A percentile compares a stretch with the other conserved stretches of the same genome.
These are phyloP conservation scores for Daldinia bambusicola DNA, from an alignment of 495 filamentous ascomycete species.

Conservation along the genomic window DNA sequence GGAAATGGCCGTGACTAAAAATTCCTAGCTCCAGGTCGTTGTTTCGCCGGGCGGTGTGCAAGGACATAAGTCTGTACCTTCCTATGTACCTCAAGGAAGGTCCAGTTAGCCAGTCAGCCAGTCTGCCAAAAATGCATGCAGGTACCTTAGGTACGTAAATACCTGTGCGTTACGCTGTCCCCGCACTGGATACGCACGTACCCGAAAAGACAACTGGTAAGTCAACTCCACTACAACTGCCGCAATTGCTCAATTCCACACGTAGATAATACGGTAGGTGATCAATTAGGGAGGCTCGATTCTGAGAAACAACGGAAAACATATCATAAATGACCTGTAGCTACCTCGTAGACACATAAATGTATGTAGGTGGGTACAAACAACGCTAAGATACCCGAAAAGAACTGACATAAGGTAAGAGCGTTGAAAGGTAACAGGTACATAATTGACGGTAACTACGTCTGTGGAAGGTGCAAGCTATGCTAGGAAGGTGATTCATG, in stretches of 20 bases:
- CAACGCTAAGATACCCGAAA: neutral
- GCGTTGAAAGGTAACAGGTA: neutral
- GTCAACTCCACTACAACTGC: neutral
- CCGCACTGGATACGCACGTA: neutral
- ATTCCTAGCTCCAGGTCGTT: neutral
- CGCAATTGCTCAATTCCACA: neutral
- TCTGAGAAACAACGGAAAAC: neutral
- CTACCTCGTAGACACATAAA: no score
- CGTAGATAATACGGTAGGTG: neutral
- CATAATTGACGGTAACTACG: neutral
- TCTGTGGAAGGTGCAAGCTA: neutral
- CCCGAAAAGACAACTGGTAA: neutral
- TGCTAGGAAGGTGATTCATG: neutral
- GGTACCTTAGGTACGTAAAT: neutral
- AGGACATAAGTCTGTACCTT: neutral
- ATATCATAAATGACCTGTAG: no score
- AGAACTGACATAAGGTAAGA: no score
- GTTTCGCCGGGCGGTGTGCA: slow-evolving; percentile 2
- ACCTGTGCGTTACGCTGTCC: neutral
- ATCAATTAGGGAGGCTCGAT: neutral
- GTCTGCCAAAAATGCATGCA: neutral
- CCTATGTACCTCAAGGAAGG: neutral
- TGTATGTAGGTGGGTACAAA: no score
- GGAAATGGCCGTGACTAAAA: neutral
- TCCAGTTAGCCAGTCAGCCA: no score